Percentiles rank a stretch among this genome's conserved stretches.
Evolutionary conservation across 768 basidiomycete species (phyloP).

Genomic region (Phylloporus arenicola): DNA sequence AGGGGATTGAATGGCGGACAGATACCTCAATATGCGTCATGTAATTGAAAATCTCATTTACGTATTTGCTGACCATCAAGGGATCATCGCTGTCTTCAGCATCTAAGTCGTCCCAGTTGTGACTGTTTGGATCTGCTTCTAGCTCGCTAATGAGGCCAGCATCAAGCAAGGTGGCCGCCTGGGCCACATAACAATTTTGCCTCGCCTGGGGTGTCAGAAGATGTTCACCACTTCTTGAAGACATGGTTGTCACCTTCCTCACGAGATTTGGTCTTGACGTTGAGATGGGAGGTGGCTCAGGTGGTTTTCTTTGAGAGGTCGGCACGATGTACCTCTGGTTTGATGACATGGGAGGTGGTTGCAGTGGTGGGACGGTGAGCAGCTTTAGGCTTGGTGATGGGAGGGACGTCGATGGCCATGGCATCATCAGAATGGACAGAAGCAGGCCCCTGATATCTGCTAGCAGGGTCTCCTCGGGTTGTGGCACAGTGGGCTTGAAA

Average conservation of each 20-base stretch:
- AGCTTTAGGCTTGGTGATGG: background rate
- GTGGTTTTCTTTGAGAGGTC: too few species aligned
- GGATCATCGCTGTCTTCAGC: slow-evolving; percentile 91
- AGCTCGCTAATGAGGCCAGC: slow-evolving; percentile 39
- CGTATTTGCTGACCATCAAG: slow-evolving; percentile 96
- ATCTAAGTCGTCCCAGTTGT: slow-evolving; percentile 88
- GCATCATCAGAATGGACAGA: too few species aligned
- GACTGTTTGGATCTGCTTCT: slow-evolving; percentile 61
- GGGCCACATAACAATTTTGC: too few species aligned
- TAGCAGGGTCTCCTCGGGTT: slow-evolving; percentile 19
- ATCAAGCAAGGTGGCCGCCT: slow-evolving; percentile 38
- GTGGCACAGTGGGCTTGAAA: slow-evolving; percentile 24
- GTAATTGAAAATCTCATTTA: slow-evolving; percentile 49
- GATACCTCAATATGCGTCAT: slow-evolving; percentile 61
- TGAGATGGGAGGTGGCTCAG: slow-evolving; percentile 11
- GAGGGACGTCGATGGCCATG: slow-evolving; percentile 43
- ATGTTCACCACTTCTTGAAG: slow-evolving; percentile 73
- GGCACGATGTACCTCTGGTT: too few species aligned
- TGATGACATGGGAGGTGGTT: too few species aligned
- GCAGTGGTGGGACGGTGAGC: slow-evolving; percentile 29
- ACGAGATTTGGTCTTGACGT: slow-evolving; percentile 33
- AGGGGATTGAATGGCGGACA: background rate
- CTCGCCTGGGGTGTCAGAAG: slow-evolving; percentile 33
- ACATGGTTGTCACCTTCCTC: slow-evolving; percentile 56
- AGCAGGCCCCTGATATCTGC: slow-evolving; percentile 32